Evolutionary conservation across 139 green algal genomes (phyloP), one percentile per base, ranked within the genome.

Genomic region (Closterium sp.): DNA sequence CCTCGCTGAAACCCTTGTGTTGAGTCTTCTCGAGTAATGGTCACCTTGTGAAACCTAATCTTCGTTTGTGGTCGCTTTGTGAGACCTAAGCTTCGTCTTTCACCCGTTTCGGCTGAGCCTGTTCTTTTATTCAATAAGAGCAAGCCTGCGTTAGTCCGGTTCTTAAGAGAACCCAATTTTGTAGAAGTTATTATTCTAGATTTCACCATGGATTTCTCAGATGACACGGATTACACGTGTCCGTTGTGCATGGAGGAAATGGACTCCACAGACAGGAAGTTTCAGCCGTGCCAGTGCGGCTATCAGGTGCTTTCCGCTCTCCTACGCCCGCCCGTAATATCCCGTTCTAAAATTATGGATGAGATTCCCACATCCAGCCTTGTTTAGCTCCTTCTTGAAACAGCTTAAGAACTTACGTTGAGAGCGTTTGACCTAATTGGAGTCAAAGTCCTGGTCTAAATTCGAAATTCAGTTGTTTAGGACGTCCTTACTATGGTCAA

Each of bases 181-280:
- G 62, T 79, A 79, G 62, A 9, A 4, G 38, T 50, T 79, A 27
- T 79, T 79, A 79, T 79, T 79, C 19, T 79, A 79, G 62, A 79
- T 27, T 87, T 87, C 85, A 0, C 86, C 29, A 92, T 92, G 89
- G 89, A 92, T 30, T 42, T 42, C 89, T 87, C 28, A 30, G 89
- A 92, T 31, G 90, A 93, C 32, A 31, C 90, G 28, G 85, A 93
- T 28, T 89, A 85, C 29, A 31, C 88, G 5, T 98, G 97, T 89
- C 96, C 97, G 2, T 88, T 98, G 28, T 98, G 97, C 92, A 94
- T 96, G 73, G 96, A 98, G 30, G 90, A 96, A 30, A 93, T 98
- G 42, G 97, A 98, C 84, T 91, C 96, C n/a, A 98, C 97, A 13
- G 97, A 98, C 94, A 85, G 95, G 24, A 91, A 95, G 32, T 96